Base-by-base conservation (phyloP, 2,329 filamentous ascomycete genomes). In the Alternaria brassicae region DNA sequence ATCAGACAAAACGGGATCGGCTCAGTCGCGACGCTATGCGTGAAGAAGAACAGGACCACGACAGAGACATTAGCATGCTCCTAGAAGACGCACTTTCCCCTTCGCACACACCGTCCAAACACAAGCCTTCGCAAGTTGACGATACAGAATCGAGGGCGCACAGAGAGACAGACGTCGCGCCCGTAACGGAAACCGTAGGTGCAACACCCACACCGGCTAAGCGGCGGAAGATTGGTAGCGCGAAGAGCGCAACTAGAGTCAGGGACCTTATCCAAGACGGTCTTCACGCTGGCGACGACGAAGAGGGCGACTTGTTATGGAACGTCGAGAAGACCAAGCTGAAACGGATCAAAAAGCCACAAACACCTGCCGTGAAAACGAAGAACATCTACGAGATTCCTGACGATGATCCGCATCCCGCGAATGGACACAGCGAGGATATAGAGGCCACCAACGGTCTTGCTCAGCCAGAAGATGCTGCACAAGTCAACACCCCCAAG, bases 321-420 rank as follows among this genome's bases (percentile, higher is more conserved):
- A 23, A 7, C 25, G 6, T 17, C 39, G 40, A 34, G 15, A 59
- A 47, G 45, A 40, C 44, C 6, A 59, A 56, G 34, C 6, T 59
- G 27, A 59, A 41, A 25, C 52, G 52, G 19, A 41, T 59, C 13
- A 59, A 56, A 21, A 59, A 56, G 39, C 56, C 56, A 17, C 56
- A 23, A 39, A 59, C 47, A 3, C 44, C 55, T 6, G 2, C 53
- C 21, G 15, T 44, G 3, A 53, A 34, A 10, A 4, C 19, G 2
- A 53, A 23, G 25, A 47, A 58, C 34, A 36, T 53, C 12, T 55
- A 52, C 36, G 40, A 58, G 5, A 55, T 57, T 2, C 48, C 53
- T 17, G 42, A 50, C 27, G 55, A 58, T 32, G 58, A 58, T 4
- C 32, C 39, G n/a, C 32, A 17, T 19, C 15, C 17, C 25, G 13